Percentiles rank a stretch among this genome's conserved stretches.
Evolutionary conservation across 768 basidiomycete species (phyloP).

Genomic region (Gloeostereum incarnatum): DNA sequence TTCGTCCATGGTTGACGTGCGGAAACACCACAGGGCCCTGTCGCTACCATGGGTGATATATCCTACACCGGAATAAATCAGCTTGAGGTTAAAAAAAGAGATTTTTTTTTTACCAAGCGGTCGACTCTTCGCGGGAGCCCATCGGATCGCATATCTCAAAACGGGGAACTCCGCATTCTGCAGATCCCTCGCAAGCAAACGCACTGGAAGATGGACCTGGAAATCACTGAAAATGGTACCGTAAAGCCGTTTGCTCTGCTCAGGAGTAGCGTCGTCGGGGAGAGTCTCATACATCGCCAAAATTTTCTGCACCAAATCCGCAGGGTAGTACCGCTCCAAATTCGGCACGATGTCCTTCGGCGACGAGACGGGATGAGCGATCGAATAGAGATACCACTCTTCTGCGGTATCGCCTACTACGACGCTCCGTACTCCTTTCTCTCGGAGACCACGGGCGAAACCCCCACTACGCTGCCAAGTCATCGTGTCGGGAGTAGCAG

Average conservation of each 20-base stretch:
- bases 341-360: conserved; percentile 46
- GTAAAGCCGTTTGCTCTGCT: conserved; percentile 36
- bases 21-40: conserved; percentile 51
- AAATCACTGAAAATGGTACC: conserved; percentile 53
- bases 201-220: conserved; percentile 61
- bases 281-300: conserved; percentile 33
- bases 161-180: conserved; percentile 48
- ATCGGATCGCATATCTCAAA: conserved; percentile 58
- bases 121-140: conserved; percentile 55
- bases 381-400: conserved; percentile 74
- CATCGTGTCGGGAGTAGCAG: conserved; percentile 47
- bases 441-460: conserved; percentile 42
- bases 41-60: conserved; percentile 69
- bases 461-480: conserved; percentile 56
- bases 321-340: conserved; percentile 51
- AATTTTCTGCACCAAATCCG: conserved; percentile 33
- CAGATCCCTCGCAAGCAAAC: conserved; percentile 55
- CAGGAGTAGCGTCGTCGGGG: conserved; percentile 25
- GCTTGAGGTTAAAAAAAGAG: not conserved
- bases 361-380: conserved; percentile 48
- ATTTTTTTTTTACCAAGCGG: conserved; percentile 33
- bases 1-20: conserved; percentile 34
- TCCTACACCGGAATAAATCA: conserved; percentile 25
- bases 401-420: conserved; percentile 62
- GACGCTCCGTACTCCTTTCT: conserved; percentile 51